Evolutionary conservation across 345 rosid species (phyloP).

Genomic region (Noccaea caerulescens): DNA sequence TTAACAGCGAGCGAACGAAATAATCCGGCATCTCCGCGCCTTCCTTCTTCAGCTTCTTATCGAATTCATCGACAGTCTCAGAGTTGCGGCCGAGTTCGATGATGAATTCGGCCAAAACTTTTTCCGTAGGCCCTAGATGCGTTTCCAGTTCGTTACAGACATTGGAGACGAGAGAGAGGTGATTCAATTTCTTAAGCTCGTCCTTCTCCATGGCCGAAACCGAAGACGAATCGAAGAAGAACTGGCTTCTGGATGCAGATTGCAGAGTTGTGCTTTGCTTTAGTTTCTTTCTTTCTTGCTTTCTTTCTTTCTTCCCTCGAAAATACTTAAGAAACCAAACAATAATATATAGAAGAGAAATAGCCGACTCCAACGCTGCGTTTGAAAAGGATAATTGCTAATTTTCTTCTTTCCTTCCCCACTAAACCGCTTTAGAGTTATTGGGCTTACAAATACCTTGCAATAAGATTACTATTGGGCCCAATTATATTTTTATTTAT

Average conservation of each 20-base stretch:
- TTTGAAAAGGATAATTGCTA: neutral
- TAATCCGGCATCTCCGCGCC: constrained; percentile 95
- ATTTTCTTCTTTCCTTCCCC: too few relatives aligned
- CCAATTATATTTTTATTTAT: too few relatives aligned
- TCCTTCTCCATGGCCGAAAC: constrained; percentile 41
- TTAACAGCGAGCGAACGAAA: constrained; percentile 75
- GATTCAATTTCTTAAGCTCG: constrained; percentile 46
- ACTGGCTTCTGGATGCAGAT: neutral
- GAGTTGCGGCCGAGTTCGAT: constrained; percentile 63
- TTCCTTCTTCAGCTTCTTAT: constrained; percentile 63
- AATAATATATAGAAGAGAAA: neutral
- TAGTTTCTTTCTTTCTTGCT: neutral
- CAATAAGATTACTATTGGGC: too few relatives aligned
- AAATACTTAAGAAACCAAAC: neutral
- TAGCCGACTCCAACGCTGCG: constrained; percentile 22
- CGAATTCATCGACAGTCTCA: constrained; percentile 71
- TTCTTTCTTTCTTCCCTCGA: neutral
- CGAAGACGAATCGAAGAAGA: neutral
- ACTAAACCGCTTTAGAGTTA: too few relatives aligned
- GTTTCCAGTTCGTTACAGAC: constrained; percentile 81
- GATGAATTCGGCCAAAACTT: constrained; percentile 77
- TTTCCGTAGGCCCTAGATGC: constrained; percentile 75
- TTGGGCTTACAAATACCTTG: too few relatives aligned
- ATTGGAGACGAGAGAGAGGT: constrained; percentile 72
- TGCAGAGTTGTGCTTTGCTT: neutral